Evolutionary conservation across 2,329 filamentous ascomycete genomes (phyloP).

Genomic region (Clarireedia paspali): DNA sequence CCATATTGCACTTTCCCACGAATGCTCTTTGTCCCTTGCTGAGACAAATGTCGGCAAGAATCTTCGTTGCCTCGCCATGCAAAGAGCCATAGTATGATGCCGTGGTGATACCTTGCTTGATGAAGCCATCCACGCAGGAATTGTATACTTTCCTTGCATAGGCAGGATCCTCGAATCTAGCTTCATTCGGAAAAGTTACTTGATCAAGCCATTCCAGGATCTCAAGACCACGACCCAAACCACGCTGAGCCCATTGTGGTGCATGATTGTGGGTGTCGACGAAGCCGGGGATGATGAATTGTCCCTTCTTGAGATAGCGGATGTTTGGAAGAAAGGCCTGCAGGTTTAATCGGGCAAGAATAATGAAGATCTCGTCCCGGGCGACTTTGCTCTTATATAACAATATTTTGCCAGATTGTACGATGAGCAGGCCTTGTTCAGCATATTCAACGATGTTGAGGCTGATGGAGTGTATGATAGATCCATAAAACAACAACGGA

Average conservation of each 20-base stretch:
- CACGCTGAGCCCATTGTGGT: slow-evolving; percentile 44
- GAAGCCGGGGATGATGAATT: slow-evolving; percentile 51
- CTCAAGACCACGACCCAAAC: slow-evolving; percentile 19
- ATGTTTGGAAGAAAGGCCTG: neutral
- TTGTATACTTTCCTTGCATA: slow-evolving; percentile 65
- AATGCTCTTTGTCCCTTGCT: slow-evolving; percentile 75
- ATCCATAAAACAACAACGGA: slow-evolving; percentile 6
- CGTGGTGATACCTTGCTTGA: slow-evolving; percentile 83
- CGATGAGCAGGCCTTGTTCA: slow-evolving; percentile 7
- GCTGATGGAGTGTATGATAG: slow-evolving; percentile 10
- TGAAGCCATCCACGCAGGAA: slow-evolving; percentile 66
- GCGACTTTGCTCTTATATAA: slow-evolving; percentile 1
- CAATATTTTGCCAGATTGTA: slow-evolving; percentile 7
- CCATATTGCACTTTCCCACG: slow-evolving; percentile 70
- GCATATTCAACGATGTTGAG: slow-evolving; percentile 6
- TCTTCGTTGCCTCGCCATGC: slow-evolving; percentile 75
- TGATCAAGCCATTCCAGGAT: slow-evolving; percentile 53
- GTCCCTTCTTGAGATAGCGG: slow-evolving; percentile 5
- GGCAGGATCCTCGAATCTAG: slow-evolving; percentile 54
- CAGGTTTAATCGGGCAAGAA: neutral
- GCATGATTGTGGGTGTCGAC: slow-evolving; percentile 65
- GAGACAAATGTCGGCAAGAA: slow-evolving; percentile 77
- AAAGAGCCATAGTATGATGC: slow-evolving; percentile 86
- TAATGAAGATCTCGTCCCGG: neutral
- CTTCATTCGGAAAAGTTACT: slow-evolving; percentile 59